A percentile compares a stretch with the other conserved stretches of the same genome.
These are phyloP conservation scores for Leishmania guyanensis DNA, from an alignment of 208 protist genomes.

Conservation along the genomic window DNA sequence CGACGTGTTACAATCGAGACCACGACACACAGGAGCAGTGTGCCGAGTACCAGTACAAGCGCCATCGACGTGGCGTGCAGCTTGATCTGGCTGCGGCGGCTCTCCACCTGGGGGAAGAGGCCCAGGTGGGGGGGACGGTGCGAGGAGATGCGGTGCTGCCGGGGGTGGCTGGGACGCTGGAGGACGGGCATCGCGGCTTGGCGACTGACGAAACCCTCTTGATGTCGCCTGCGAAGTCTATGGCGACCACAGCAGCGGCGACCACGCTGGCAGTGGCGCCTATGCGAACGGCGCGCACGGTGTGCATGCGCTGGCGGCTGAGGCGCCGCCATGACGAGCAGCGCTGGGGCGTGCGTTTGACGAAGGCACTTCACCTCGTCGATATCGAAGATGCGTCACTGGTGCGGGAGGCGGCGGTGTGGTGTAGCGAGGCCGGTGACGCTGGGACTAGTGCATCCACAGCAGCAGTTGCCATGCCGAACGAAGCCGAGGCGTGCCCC, in stretches of 20 bases:
- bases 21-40: constrained; percentile 73
- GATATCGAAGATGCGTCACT: constrained; percentile 51
- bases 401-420: constrained; percentile 18
- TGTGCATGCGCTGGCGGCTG: constrained; percentile 49
- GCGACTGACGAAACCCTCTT: background rate
- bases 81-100: constrained; percentile 7
- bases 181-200: background rate
- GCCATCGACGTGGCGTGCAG: constrained; percentile 24
- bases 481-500: constrained; percentile 4
- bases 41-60: constrained; percentile 82
- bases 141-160: background rate
- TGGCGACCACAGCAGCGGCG: background rate
- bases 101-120: constrained; percentile 3
- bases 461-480: background rate
- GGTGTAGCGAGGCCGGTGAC: constrained; percentile 4
- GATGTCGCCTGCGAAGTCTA: background rate
- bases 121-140: background rate
- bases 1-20: constrained; percentile 70
- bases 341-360: constrained; percentile 75
- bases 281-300: background rate
- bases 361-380: constrained; percentile 46
- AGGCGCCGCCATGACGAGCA: constrained; percentile 48
- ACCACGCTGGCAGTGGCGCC: background rate
- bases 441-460: background rate
- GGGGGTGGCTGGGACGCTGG: background rate